Percentiles rank a stretch among this genome's conserved stretches.
These are phyloP conservation scores for Suhomyces taliae DNA, from an alignment of 1,139 yeast genomes.

Conservation along the genomic window DNA sequence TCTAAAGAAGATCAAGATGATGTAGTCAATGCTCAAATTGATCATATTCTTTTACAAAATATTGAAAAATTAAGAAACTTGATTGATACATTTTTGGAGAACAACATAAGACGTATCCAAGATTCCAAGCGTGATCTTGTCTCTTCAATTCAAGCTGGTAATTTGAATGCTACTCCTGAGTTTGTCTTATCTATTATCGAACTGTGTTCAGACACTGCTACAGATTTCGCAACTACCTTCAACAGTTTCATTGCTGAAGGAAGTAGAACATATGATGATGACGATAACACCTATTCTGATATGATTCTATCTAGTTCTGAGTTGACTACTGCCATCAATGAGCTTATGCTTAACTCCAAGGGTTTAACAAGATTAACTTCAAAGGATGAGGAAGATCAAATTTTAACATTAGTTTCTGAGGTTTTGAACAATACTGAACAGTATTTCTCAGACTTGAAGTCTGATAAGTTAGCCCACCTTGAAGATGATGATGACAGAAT, in stretches of 20 bases:
- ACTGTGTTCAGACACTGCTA: conserved; percentile 67
- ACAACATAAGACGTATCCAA: conserved; percentile 73
- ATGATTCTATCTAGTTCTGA: conserved; percentile 69
- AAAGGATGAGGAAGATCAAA: conserved; percentile 53
- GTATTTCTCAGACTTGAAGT: conserved; percentile 60
- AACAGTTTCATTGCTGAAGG: conserved; percentile 80
- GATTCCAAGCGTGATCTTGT: conserved; percentile 71
- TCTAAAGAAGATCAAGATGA: conserved; percentile 56
- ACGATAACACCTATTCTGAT: conserved; percentile 53
- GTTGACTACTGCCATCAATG: conserved; percentile 64
- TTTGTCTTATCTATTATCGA: conserved; percentile 71
- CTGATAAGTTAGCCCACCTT: conserved; percentile 50
- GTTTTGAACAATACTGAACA: conserved; percentile 62
- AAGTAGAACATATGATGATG: conserved; percentile 53
- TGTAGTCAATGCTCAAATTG: conserved; percentile 60
- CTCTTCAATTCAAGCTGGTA: conserved; percentile 83
- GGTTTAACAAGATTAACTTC: conserved; percentile 62
- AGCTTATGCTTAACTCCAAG: conserved; percentile 67
- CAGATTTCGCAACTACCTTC: conserved; percentile 80
- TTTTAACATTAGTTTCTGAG: conserved; percentile 51
- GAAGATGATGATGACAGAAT: conserved; percentile 66
- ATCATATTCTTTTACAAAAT: conserved; percentile 51
- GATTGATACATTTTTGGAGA: conserved; percentile 69
- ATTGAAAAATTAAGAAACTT: conserved; percentile 53
- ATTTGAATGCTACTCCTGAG: conserved; percentile 74